Evolutionary conservation across 805 yeast genomes (phyloP), one percentile per base, ranked within the genome.

Genomic region (Lachancea cidri): DNA sequence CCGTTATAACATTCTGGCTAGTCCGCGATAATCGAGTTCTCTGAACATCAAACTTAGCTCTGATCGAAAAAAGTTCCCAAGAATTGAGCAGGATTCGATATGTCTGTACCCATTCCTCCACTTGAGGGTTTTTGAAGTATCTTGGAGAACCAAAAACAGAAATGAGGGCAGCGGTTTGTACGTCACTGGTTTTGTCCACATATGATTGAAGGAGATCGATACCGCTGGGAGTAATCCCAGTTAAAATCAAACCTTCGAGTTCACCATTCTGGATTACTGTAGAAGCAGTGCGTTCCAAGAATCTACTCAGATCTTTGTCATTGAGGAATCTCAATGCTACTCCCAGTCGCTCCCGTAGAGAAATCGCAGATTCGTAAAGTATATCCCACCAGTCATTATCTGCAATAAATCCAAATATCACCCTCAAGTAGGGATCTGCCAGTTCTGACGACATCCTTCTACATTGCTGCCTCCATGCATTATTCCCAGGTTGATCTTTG

Each of bases 351-450:
- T 91, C 98, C 39, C 91, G 71, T 31, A 91, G 67, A 0, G 98
- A 96, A 32, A 91, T 70, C 1, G 95, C 83, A 15, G 83, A 79
- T 55, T 91, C 97, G 57, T 87, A 95, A 39, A 91, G 68, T 1
- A 91, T 95, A 55, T 87, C 97, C 81, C 91, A 83, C 97, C 98
- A 91, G 49, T 89, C 93, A 35, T 86, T 84, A 56, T 91, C 96
- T 0, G 96, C 88, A 40, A 91, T 83, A 52, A 81, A 91, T 0
- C 96, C 96, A 69, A 91, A 91, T 1, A 91, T 85, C 0, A 95
- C 96, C 33, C 97, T 68, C 45, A 91, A 65, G 57, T 91, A 91
- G 0, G 98, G 96, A 55, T 86, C 82, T 9, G 83, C 91, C 42
- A 91, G 69, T 51, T 87, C 96, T n/a, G 84, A 75, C 0, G 97